phyloP scores from a whole-genome alignment of 2,329 filamentous ascomycete species.

The Bisporella sp. region DNA sequence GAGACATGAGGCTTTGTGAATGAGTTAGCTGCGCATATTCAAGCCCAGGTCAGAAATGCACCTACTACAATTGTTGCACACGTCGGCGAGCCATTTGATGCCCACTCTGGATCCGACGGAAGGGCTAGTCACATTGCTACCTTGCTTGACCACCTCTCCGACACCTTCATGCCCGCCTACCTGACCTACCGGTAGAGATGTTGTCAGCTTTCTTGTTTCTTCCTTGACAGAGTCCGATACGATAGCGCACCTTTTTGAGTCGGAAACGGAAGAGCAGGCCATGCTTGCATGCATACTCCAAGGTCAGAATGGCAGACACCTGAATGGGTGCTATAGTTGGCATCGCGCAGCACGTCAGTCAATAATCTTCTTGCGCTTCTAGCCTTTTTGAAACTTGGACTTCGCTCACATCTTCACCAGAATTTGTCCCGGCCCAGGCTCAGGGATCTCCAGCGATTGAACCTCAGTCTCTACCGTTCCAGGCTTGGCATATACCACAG shows the following conservation, averaged over 20 bases:
- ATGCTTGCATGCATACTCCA: slow-evolving; percentile 6
- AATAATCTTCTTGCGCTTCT: neutral
- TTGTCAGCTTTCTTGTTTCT: neutral
- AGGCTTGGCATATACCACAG: neutral
- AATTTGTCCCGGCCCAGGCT: neutral
- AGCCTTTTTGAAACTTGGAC: too few species aligned
- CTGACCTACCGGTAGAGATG: slow-evolving; percentile 34
- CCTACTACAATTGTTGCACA: slow-evolving; percentile 41
- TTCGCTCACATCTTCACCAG: neutral
- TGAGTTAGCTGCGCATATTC: neutral
- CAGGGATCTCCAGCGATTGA: neutral
- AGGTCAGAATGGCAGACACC: slow-evolving; percentile 12
- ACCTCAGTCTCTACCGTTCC: neutral
- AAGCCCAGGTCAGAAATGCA: neutral
- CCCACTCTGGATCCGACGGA: slow-evolving; percentile 40
- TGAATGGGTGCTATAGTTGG: slow-evolving; percentile 3
- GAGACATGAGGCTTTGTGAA: slow-evolving; percentile 29
- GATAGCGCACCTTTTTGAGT: neutral
- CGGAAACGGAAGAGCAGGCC: slow-evolving; percentile 1
- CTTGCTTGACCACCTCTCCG: slow-evolving; percentile 54
- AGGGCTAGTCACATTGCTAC: slow-evolving; percentile 33
- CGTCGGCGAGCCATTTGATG: slow-evolving; percentile 51
- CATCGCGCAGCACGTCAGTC: neutral
- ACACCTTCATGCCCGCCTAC: slow-evolving; percentile 64
- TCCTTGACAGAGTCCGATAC: neutral